These are phyloP conservation scores for Mycena rebaudengoi DNA, from an alignment of 768 basidiomycete species.

Conservation along the genomic window DNA sequence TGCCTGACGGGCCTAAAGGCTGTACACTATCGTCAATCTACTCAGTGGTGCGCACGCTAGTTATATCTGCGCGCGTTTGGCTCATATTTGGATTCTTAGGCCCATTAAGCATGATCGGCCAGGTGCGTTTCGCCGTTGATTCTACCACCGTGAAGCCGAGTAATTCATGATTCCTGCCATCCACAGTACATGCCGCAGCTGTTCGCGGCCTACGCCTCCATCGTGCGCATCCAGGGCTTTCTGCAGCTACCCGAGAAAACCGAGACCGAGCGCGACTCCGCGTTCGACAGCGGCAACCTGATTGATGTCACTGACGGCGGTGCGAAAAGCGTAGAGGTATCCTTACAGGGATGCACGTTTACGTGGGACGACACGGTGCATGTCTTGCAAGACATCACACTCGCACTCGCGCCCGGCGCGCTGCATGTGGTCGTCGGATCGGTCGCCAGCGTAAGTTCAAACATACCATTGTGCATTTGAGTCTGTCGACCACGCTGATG, in stretches of 20 bases:
- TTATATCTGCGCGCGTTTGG: neutral
- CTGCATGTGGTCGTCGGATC: conserved; percentile 6
- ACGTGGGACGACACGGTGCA: conserved; percentile 4
- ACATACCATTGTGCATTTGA: neutral
- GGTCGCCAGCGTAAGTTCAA: conserved; percentile 7
- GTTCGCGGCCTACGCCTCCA: conserved; percentile 8
- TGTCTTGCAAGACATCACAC: conserved; percentile 7
- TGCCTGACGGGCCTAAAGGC: neutral
- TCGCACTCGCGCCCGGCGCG: conserved; percentile 1
- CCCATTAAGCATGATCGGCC: conserved; percentile 13
- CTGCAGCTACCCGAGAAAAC: conserved; percentile 12
- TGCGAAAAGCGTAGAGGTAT: conserved; percentile 7
- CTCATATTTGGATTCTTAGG: conserved; percentile 8
- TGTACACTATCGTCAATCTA: conserved; percentile 9
- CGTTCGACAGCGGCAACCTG: neutral
- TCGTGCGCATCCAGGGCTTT: conserved; percentile 9
- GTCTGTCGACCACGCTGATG: neutral
- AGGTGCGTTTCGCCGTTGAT: neutral
- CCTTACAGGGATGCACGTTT: conserved; percentile 4
- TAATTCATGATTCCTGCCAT: neutral
- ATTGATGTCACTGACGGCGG: neutral
- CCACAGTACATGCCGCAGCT: conserved; percentile 8
- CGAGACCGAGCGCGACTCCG: neutral
- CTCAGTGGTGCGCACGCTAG: neutral
- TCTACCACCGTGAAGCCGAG: neutral